These are phyloP conservation scores for Coemansia sp. DNA, from an alignment of 192 early-diverging fungal genomes.

Conservation along the genomic window DNA sequence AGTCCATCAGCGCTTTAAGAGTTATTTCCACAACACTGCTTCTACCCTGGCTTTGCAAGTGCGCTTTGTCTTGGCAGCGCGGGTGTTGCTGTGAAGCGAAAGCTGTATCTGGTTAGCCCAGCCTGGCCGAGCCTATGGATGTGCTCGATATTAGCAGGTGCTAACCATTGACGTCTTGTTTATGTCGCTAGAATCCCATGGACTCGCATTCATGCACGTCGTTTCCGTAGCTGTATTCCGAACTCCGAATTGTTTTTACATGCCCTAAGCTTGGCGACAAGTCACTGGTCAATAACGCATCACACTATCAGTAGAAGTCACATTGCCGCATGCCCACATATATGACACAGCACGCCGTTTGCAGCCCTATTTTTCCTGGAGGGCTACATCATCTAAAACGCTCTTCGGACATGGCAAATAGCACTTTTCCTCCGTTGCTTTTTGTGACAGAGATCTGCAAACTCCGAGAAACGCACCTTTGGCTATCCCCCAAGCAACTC, in stretches of 20 bases:
- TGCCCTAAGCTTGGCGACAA: background rate
- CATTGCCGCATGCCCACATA: background rate
- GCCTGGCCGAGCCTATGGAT: too few species aligned
- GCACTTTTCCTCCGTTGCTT: background rate
- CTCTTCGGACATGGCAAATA: background rate
- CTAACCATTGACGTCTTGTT: too few species aligned
- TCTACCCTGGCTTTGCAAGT: too few species aligned
- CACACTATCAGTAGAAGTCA: background rate
- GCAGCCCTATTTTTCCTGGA: too few species aligned
- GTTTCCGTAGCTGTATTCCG: background rate
- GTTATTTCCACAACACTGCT: too few species aligned
- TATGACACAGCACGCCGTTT: background rate
- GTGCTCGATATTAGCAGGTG: too few species aligned
- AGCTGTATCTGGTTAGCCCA: too few species aligned
- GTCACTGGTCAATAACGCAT: background rate
- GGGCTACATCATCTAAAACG: background rate
- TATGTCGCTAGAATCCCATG: background rate
- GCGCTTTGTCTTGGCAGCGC: too few species aligned
- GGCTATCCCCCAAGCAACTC: background rate
- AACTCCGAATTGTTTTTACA: slow-evolving; percentile 7
- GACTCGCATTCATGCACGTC: too few species aligned
- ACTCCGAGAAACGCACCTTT: slow-evolving; percentile 20
- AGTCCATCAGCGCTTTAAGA: too few species aligned
- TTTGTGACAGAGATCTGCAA: slow-evolving; percentile 6
- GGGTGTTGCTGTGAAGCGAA: too few species aligned